These are phyloP conservation scores for Vaccinium macrocarpon DNA, from an alignment of 148 eudicot genomes.

Conservation along the genomic window DNA sequence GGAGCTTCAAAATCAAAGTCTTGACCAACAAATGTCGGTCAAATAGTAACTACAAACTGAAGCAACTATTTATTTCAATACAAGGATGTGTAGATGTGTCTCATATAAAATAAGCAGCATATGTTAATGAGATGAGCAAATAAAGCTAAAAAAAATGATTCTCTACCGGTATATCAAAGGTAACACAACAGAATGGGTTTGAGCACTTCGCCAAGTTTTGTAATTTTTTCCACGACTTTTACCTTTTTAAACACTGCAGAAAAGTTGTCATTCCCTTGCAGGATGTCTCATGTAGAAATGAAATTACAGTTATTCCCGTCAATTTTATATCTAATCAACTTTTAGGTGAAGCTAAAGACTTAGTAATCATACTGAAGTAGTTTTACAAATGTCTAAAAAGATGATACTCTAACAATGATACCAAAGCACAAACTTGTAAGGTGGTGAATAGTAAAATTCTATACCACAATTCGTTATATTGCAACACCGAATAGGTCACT, in stretches of 20 bases:
- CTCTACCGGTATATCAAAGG: not conserved
- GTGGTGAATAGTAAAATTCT: not conserved
- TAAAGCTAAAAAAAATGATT: not conserved
- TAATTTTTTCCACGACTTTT: not conserved
- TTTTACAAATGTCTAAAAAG: not conserved
- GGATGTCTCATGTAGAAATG: not conserved
- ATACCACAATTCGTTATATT: not conserved
- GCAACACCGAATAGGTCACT: not conserved
- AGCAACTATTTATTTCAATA: not conserved
- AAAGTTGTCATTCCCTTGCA: not conserved
- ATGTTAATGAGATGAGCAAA: not conserved
- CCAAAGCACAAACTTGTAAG: not conserved
- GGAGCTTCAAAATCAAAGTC: not conserved
- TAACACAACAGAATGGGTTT: not conserved
- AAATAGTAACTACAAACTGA: constrained; percentile 11
- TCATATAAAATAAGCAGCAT: not conserved
- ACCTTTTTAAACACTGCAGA: not conserved
- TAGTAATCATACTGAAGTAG: too few species aligned
- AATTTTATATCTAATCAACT: too few species aligned
- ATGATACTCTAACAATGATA: not conserved
- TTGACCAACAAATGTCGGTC: not conserved
- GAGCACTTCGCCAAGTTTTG: not conserved
- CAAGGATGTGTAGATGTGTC: not conserved
- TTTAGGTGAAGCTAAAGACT: too few species aligned
- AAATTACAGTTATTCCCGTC: not conserved